A percentile compares a stretch with the other conserved stretches of the same genome.
phyloP scores from a whole-genome alignment of 768 basidiomycete species.

The Trametes gibbosa region DNA sequence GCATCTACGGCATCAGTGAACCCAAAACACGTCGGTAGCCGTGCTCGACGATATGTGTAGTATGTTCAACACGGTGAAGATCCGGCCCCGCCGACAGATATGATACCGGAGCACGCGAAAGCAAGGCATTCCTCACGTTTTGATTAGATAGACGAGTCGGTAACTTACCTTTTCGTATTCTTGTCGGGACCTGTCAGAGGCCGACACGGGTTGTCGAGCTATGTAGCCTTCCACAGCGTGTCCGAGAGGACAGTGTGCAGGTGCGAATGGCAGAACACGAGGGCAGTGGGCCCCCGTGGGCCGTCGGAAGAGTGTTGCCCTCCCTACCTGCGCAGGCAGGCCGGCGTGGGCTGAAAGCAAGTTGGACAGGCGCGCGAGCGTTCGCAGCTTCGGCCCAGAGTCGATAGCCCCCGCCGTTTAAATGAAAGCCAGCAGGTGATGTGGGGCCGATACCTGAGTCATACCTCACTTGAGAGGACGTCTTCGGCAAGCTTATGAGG shows the following conservation, averaged over 20 bases:
- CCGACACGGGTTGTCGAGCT: neutral
- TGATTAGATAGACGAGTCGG: neutral
- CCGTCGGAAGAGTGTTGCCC: slow-evolving; percentile 4
- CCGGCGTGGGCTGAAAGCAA: slow-evolving; percentile 2
- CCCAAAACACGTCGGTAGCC: neutral
- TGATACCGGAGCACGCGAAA: neutral
- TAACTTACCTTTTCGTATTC: neutral
- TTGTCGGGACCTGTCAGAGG: neutral
- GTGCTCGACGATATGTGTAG: neutral
- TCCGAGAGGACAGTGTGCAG: slow-evolving; percentile 2
- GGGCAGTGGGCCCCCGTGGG: neutral
- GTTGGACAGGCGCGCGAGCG: slow-evolving; percentile 13
- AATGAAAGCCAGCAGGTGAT: slow-evolving; percentile 21
- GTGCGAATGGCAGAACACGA: slow-evolving; percentile 4
- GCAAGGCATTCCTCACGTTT: neutral
- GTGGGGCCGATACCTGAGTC: slow-evolving; percentile 15
- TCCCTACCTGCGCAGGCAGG: slow-evolving; percentile 18
- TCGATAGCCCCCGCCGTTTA: slow-evolving; percentile 4
- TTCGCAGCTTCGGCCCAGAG: slow-evolving; percentile 7
- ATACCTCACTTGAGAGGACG: slow-evolving; percentile 1
- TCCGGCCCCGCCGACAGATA: neutral
- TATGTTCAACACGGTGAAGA: neutral
- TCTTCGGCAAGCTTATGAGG: neutral
- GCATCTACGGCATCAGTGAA: slow-evolving; percentile 1
- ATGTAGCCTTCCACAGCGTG: neutral